Conservation (phyloP, 306 rosid genomes). For the Chamaecrista fasciculata region DNA sequence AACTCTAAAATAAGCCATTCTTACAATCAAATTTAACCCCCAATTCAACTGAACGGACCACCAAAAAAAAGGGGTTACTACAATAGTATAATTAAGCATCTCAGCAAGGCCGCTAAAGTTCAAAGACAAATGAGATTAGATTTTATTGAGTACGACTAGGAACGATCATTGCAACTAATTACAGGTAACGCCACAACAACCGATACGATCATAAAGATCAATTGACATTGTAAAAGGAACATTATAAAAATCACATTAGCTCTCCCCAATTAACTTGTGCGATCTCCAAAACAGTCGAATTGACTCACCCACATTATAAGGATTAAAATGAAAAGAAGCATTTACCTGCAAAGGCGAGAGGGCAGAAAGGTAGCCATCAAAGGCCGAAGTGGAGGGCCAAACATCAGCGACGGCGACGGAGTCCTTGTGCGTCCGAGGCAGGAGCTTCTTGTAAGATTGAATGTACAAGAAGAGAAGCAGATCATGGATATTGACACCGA, state of each 20-base stretch:
- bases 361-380: slow-evolving; percentile 74
- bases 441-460: slow-evolving; percentile 66
- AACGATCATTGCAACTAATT: not conserved
- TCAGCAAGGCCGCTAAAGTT: not conserved
- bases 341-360: slow-evolving; percentile 75
- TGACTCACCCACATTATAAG: not conserved
- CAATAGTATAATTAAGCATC: not conserved
- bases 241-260: not conserved
- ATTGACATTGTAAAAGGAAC: not conserved
- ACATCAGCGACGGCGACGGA: slow-evolving; percentile 77
- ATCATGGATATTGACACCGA: slow-evolving; percentile 59
- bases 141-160: not conserved
- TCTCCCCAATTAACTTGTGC: not conserved
- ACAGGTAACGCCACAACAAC: not conserved
- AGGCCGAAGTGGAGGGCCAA: slow-evolving; percentile 79
- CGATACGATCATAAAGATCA: not conserved
- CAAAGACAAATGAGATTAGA: not conserved
- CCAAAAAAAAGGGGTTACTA: not conserved
- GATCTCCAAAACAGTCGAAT: not conserved
- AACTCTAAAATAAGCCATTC: not conserved
- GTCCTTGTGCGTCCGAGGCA: slow-evolving; percentile 74
- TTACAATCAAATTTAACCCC: not conserved
- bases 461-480: slow-evolving; percentile 63
- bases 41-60: not conserved
- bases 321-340: not conserved